phyloP scores from a whole-genome alignment of 495 filamentous ascomycete species.

The Astrocystis sublimbata region DNA sequence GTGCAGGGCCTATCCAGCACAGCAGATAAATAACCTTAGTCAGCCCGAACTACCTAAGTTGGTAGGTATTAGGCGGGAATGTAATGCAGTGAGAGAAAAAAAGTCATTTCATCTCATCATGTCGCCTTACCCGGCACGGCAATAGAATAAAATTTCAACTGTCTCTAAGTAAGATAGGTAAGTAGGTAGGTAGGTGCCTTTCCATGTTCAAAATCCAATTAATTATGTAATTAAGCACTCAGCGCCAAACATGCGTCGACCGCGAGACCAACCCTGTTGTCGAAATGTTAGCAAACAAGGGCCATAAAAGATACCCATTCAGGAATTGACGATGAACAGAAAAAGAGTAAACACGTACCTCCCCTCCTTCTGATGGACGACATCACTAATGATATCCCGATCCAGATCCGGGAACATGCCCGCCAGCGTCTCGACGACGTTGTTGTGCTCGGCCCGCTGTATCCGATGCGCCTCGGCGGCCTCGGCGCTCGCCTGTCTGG shows the following conservation, averaged over 20 bases:
- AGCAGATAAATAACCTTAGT: too few relatives aligned
- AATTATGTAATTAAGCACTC: slow-evolving; percentile 44
- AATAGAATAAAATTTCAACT: not conserved
- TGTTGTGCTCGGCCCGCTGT: slow-evolving; percentile 79
- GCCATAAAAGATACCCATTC: not conserved
- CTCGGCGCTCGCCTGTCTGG: slow-evolving; percentile 89
- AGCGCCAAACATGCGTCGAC: slow-evolving; percentile 91
- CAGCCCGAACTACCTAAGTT: too few relatives aligned
- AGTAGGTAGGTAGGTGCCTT: too few relatives aligned
- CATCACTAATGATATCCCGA: slow-evolving; percentile 88
- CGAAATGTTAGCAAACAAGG: slow-evolving; percentile 26
- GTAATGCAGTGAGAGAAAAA: too few relatives aligned
- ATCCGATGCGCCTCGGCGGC: slow-evolving; percentile 85
- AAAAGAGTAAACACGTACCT: too few relatives aligned
- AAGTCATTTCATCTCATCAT: too few relatives aligned
- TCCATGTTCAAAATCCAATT: not conserved
- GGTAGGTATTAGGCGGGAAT: too few relatives aligned
- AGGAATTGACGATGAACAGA: slow-evolving; percentile 54
- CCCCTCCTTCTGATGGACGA: slow-evolving; percentile 88
- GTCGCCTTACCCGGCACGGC: too few relatives aligned
- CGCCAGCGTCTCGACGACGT: slow-evolving; percentile 87
- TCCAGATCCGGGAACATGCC: slow-evolving; percentile 95
- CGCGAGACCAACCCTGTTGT: slow-evolving; percentile 74
- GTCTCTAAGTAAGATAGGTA: not conserved
- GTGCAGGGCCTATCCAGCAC: too few relatives aligned